A percentile compares a stretch with the other conserved stretches of the same genome.
Conservation (phyloP, 108 stramenopile genomes). For the Nitzschia putrida region DNA sequence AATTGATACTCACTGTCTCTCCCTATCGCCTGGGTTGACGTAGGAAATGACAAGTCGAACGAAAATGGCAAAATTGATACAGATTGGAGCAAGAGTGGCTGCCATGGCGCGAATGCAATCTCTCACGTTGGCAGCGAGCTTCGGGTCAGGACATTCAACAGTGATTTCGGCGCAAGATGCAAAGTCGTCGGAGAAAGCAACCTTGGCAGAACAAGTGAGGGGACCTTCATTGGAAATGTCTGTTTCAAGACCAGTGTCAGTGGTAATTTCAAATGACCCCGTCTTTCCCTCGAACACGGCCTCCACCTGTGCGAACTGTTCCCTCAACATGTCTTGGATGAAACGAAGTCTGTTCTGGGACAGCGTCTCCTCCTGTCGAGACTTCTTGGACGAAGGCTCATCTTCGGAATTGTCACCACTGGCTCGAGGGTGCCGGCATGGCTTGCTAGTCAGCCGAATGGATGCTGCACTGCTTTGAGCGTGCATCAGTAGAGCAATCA, state of each 20-base stretch:
- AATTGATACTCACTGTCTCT: neutral
- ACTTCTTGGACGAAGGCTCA: conserved; percentile 36
- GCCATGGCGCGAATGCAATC: conserved; percentile 68
- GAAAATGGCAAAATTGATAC: neutral
- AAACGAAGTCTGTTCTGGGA: conserved; percentile 54
- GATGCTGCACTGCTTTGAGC: conserved; percentile 88
- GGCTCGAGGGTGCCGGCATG: conserved; percentile 68
- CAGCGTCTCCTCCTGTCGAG: conserved; percentile 12
- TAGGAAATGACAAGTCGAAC: conserved; percentile 29
- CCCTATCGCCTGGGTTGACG: too few species aligned
- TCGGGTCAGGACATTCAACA: conserved; percentile 76
- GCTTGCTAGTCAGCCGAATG: conserved; percentile 81
- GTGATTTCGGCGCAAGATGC: conserved; percentile 62
- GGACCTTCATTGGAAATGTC: conserved; percentile 32
- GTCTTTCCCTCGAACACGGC: conserved; percentile 74
- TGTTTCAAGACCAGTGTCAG: conserved; percentile 57
- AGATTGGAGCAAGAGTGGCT: conserved; percentile 44
- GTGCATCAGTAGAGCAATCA: conserved; percentile 89
- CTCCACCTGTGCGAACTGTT: conserved; percentile 80
- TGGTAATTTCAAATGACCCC: conserved; percentile 72
- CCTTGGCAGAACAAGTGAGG: conserved; percentile 62
- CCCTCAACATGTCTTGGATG: conserved; percentile 58
- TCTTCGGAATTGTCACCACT: conserved; percentile 31
- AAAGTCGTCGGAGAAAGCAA: conserved; percentile 55
- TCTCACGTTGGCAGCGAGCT: conserved; percentile 71